Conservation (phyloP, 306 rosid species). For the Pachyrhizus erosus region DNA sequence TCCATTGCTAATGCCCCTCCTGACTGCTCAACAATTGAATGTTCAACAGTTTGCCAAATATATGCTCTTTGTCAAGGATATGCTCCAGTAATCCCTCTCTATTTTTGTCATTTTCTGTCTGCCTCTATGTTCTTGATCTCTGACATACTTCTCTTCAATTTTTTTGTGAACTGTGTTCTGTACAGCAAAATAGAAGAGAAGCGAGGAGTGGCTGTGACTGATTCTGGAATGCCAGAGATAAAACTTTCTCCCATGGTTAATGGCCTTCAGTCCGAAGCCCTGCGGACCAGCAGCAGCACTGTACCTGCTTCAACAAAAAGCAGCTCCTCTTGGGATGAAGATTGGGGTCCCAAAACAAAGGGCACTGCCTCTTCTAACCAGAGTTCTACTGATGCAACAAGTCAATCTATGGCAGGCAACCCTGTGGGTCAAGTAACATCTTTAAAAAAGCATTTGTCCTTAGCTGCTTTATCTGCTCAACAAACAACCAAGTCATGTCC, state of each 20-base stretch:
- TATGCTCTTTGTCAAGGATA: slow-evolving; percentile 98
- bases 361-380: slow-evolving; percentile 50
- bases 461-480: slow-evolving; percentile 56
- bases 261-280: slow-evolving; percentile 63
- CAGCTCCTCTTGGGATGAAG: slow-evolving; percentile 87
- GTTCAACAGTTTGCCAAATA: slow-evolving; percentile 99
- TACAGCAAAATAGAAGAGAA: slow-evolving; percentile 94
- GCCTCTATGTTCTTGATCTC: slow-evolving; percentile 7
- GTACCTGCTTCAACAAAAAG: slow-evolving; percentile 57
- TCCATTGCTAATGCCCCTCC: slow-evolving; percentile 81
- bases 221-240: slow-evolving; percentile 76
- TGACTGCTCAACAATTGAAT: slow-evolving; percentile 89
- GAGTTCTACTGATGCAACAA: slow-evolving; percentile 50
- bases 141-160: slow-evolving; percentile 8
- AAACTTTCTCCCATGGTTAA: slow-evolving; percentile 59
- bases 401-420: slow-evolving; percentile 45
- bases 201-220: slow-evolving; percentile 85
- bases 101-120: slow-evolving; percentile 7
- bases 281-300: slow-evolving; percentile 48
- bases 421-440: slow-evolving; percentile 56
- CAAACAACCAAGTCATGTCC: slow-evolving; percentile 73
- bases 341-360: slow-evolving; percentile 74
- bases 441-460: slow-evolving; percentile 44
- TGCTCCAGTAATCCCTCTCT: slow-evolving; percentile 68
- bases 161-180: slow-evolving; percentile 27